phyloP scores from a whole-genome alignment of 208 protist species.

The Tritrichomonas musculus region DNA sequence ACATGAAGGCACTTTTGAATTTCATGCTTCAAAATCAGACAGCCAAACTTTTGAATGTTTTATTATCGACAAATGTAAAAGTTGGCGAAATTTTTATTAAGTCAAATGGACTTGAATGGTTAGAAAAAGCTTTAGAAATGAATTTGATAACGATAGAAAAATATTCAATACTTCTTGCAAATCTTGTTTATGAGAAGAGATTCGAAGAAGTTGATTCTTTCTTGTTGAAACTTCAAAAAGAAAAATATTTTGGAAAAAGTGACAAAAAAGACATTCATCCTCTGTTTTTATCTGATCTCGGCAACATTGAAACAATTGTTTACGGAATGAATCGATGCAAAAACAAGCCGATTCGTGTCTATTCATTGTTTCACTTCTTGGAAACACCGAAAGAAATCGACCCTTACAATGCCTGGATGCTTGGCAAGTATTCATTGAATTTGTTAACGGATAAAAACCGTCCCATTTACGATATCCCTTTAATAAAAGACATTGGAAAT shows the following conservation, averaged over 20 bases:
- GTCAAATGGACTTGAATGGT: not conserved
- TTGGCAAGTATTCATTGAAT: not conserved
- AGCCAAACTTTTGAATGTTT: no score
- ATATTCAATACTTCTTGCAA: not conserved
- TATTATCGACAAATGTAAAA: no score
- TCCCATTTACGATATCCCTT: not conserved
- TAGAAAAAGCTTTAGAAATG: not conserved
- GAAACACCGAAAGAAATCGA: not conserved
- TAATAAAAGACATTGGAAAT: constrained; percentile 14
- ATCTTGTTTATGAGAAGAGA: not conserved
- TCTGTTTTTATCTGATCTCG: not conserved
- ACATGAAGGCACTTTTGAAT: no score
- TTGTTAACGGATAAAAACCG: not conserved
- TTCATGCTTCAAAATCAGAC: no score
- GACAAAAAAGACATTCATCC: not conserved
- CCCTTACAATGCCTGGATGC: not conserved
- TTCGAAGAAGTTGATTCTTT: constrained; percentile 6
- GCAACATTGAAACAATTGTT: not conserved
- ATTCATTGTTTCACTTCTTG: not conserved
- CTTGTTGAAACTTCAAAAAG: not conserved
- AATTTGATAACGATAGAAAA: not conserved
- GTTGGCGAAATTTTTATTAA: not conserved
- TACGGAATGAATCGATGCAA: not conserved
- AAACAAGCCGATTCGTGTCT: not conserved
- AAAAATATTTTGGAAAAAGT: no score